Percentiles rank a stretch among this genome's conserved stretches.
These are phyloP conservation scores for Tuber melanosporum DNA, from an alignment of 495 filamentous ascomycete species.

Conservation along the genomic window DNA sequence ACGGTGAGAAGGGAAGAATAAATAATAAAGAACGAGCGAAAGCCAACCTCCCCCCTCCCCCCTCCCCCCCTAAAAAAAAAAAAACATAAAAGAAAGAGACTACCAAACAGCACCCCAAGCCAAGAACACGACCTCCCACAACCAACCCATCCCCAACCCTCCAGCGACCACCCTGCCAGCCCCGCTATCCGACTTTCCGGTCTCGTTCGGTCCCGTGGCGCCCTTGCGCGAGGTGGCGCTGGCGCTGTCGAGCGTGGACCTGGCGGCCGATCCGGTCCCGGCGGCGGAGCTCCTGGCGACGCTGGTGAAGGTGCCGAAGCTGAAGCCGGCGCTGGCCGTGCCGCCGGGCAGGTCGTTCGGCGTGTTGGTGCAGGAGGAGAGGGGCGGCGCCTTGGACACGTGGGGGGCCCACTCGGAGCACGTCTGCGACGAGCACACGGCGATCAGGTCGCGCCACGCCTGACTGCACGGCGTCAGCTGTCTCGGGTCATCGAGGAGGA, in stretches of 20 bases:
- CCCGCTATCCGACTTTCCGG: no score
- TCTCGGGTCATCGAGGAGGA: not conserved
- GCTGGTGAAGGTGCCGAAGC: not conserved
- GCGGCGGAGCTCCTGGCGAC: not conserved
- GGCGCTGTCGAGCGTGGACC: no score
- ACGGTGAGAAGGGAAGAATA: no score
- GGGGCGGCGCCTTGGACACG: not conserved
- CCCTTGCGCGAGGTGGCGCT: no score
- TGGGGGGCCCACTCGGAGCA: not conserved
- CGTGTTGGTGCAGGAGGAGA: not conserved
- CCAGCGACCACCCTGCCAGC: not conserved
- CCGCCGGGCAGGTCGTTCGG: not conserved
- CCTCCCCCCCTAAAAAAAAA: no score
- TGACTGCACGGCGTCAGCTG: not conserved
- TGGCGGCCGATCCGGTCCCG: not conserved
- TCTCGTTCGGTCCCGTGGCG: no score
- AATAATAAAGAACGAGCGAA: no score
- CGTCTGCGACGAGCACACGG: not conserved
- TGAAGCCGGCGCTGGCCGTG: not conserved
- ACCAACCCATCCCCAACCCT: not conserved
- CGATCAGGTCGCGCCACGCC: not conserved
- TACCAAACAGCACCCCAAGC: not conserved
- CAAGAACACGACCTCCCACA: not conserved
- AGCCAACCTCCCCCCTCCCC: no score
- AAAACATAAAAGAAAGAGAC: not conserved